Conservation (phyloP, 805 yeast species). For the Sugiyamaella floridensis region DNA sequence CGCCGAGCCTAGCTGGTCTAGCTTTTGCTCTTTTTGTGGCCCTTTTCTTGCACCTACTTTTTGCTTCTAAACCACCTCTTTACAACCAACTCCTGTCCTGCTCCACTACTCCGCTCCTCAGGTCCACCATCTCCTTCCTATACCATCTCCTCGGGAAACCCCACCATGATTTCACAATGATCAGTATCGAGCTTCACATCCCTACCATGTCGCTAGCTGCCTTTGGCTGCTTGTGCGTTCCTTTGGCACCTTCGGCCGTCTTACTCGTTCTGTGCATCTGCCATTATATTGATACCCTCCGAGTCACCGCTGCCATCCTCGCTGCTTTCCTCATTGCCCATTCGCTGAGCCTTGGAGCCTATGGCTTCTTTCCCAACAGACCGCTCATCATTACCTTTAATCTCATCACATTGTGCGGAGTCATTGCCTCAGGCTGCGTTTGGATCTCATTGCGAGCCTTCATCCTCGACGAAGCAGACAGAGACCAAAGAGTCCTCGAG, state of each 20-base stretch:
- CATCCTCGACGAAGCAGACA: background rate
- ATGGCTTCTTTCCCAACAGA: conserved; percentile 9
- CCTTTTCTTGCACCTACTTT: background rate
- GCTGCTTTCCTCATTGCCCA: conserved; percentile 4
- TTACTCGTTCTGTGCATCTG: conserved; percentile 9
- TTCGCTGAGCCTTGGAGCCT: background rate
- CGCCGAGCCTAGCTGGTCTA: no score
- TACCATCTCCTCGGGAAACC: background rate
- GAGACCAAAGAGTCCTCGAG: background rate
- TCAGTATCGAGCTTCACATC: conserved; percentile 23
- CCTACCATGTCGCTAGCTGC: conserved; percentile 23
- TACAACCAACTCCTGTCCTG: background rate
- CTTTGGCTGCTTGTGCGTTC: conserved; percentile 8
- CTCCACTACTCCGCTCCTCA: background rate
- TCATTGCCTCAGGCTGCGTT: conserved; percentile 9
- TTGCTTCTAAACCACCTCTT: background rate
- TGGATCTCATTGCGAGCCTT: conserved; percentile 9
- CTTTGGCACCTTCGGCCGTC: conserved; percentile 12
- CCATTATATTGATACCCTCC: conserved; percentile 6
- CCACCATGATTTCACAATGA: conserved; percentile 6
- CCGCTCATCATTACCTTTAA: conserved; percentile 2
- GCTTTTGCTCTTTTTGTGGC: background rate
- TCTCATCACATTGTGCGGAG: conserved; percentile 1
- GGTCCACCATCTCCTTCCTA: background rate
- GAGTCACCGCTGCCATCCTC: conserved; percentile 5